Evolutionary conservation across 768 basidiomycete species (phyloP).

Genomic region (Lyophyllum semitale): DNA sequence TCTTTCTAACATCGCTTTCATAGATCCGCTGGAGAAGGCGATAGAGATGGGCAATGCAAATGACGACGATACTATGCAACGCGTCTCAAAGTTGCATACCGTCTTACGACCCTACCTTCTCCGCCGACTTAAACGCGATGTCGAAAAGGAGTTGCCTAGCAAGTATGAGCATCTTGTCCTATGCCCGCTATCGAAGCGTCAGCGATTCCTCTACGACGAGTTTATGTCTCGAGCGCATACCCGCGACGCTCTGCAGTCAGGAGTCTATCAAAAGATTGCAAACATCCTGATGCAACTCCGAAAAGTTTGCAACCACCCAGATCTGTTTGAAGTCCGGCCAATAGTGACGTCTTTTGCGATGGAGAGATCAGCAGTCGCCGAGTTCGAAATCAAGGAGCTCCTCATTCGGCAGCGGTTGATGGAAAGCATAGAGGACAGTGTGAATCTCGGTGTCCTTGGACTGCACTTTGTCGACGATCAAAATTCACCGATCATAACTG

Average conservation of each 20-base stretch:
- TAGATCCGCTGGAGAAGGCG: conserved; percentile 92
- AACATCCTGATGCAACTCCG: conserved; percentile 98
- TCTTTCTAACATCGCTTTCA: conserved; percentile 3
- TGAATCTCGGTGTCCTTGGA: conserved; percentile 67
- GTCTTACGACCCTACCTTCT: conserved; percentile 96
- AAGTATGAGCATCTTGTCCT: conserved; percentile 91
- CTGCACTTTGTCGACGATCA: conserved; percentile 63
- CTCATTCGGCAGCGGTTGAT: conserved; percentile 78
- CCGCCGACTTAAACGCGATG: conserved; percentile 95
- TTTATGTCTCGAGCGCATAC: conserved; percentile 92
- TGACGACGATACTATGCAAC: conserved; percentile 83
- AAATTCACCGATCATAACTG: conserved; percentile 51
- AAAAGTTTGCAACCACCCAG: conserved; percentile 95
- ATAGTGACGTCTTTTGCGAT: conserved; percentile 77
- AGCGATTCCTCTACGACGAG: conserved; percentile 95
- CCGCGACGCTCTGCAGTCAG: conserved; percentile 77
- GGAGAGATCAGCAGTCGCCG: conserved; percentile 72
- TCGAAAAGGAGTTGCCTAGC: conserved; percentile 92
- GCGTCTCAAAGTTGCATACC: conserved; percentile 85
- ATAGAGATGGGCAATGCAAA: conserved; percentile 79
- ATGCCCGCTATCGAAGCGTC: conserved; percentile 86
- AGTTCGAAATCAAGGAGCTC: conserved; percentile 87
- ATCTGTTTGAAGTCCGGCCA: conserved; percentile 88
- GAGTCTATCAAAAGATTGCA: conserved; percentile 85
- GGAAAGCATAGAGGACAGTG: conserved; percentile 47